Evolutionary conservation across 805 yeast species (phyloP), one percentile per base, ranked within the genome.

Genomic region (Metschnikowia aberdeeniae): DNA sequence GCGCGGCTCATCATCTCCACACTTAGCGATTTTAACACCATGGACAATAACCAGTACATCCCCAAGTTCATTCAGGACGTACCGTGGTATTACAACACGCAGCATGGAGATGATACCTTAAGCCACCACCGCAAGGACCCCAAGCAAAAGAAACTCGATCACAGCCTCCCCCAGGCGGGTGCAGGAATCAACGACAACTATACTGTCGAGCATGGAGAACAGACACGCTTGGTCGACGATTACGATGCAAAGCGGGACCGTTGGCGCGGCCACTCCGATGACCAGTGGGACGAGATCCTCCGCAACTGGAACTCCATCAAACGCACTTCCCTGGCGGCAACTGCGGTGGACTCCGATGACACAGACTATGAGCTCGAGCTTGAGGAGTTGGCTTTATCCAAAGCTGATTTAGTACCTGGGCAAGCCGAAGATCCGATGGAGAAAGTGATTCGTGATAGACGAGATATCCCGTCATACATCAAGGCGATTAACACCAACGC

Each of bases 201-300:
- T 33, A 58, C 47, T 1, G 29, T 20, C 14, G 38, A 44, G 9
- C 34, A 49, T 2, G 58, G 53, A 6, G 37, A 47, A 14, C 36
- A 41, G 60, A 63, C 40, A 6, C 45, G 51, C 37, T 62, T 56
- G 40, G 65, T 43, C 2, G 66, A 63, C 24, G 76, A 74, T 37
- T 87, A 81, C 75, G 95, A 86, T 55, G 76, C 82, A 9, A 84
- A 82, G 51, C 66, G 89, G 47, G 95, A 87, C 62, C 70, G 88
- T 47, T 87, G 93, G 95, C 84, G 77, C 57, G 95, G 95, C 0
- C 86, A 80, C 58, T 81, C 84, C 37, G 72, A 78, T 1, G 67
- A 70, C 9, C 88, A 84, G 43, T 86, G 85, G 68, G 76, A 73
- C 39, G 65, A 71, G 10, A 75, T 77, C 27, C 54, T 80, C 5